A percentile compares a stretch with the other conserved stretches of the same genome.
These are phyloP conservation scores for Astrothelium macrocarpum DNA, from an alignment of 495 filamentous ascomycete species.

Conservation along the genomic window DNA sequence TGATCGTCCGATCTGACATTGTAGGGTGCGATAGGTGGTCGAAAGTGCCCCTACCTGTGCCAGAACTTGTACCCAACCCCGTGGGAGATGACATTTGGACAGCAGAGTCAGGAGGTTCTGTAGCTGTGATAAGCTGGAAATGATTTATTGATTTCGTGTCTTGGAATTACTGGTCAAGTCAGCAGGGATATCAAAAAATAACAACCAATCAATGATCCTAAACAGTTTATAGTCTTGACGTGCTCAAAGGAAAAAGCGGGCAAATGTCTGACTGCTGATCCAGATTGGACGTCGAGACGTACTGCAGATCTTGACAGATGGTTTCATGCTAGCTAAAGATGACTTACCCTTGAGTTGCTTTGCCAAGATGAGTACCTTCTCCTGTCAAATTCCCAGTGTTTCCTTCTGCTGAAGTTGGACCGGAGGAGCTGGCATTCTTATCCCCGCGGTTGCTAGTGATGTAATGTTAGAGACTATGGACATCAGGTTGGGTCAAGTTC, in stretches of 20 bases:
- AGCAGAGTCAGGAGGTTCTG: neutral
- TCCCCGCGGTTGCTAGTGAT: conserved; percentile 14
- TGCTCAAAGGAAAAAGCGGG: too few relatives aligned
- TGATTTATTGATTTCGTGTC: neutral
- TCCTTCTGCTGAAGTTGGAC: neutral
- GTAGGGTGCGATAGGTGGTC: neutral
- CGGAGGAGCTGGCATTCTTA: conserved; percentile 10
- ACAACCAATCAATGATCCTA: too few relatives aligned
- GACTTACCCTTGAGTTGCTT: conserved; percentile 7
- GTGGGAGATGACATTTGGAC: neutral
- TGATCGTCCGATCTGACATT: conserved; percentile 11
- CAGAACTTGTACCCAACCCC: neutral
- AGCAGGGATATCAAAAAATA: neutral
- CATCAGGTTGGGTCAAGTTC: neutral
- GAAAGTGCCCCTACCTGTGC: conserved; percentile 2
- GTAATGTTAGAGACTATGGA: neutral
- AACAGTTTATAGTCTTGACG: too few relatives aligned
- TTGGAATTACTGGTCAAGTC: neutral
- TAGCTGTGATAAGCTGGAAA: neutral
- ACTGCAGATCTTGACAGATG: too few relatives aligned
- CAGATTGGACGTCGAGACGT: too few relatives aligned
- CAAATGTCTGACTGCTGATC: too few relatives aligned
- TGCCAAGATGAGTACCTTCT: conserved; percentile 17
- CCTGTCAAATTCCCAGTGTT: conserved; percentile 10
- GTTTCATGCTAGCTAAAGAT: too few relatives aligned